These are phyloP conservation scores for Suillus occidentalis DNA, from an alignment of 768 basidiomycete genomes.

Conservation along the genomic window DNA sequence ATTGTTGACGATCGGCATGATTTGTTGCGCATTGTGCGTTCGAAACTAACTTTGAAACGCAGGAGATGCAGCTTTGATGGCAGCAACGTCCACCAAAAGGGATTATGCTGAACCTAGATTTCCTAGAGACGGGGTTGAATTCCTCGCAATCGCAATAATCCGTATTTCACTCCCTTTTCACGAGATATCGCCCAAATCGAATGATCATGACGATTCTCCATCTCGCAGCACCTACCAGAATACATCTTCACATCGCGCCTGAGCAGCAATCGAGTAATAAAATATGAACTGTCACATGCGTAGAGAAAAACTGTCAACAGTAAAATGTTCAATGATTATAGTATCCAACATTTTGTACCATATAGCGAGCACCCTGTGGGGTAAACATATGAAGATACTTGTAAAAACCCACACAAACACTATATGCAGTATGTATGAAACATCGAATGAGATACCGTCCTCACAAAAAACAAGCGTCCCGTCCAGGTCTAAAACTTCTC, in stretches of 20 bases:
- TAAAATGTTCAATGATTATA: neutral
- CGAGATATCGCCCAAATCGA: too few relatives aligned
- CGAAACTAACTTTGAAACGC: neutral
- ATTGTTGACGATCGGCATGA: neutral
- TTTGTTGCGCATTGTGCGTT: neutral
- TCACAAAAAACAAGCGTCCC: conserved; percentile 2
- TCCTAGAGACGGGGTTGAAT: too few relatives aligned
- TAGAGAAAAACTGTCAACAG: neutral
- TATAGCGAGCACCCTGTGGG: neutral
- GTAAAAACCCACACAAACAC: conserved; percentile 32
- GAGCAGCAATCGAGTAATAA: too few relatives aligned
- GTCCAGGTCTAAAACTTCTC: conserved; percentile 48
- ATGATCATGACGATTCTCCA: too few relatives aligned
- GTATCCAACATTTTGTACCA: neutral
- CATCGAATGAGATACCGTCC: conserved; percentile 22
- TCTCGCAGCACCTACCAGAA: too few relatives aligned
- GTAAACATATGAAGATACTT: conserved; percentile 7
- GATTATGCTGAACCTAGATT: neutral
- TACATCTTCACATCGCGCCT: too few relatives aligned
- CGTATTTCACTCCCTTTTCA: too few relatives aligned
- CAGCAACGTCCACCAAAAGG: neutral
- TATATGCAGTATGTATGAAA: conserved; percentile 26
- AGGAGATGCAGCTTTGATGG: neutral
- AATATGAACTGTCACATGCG: neutral
- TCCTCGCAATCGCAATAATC: too few relatives aligned